Conservation (phyloP, 176 grass and related monocot genomes). For the Saccharum spontaneum region DNA sequence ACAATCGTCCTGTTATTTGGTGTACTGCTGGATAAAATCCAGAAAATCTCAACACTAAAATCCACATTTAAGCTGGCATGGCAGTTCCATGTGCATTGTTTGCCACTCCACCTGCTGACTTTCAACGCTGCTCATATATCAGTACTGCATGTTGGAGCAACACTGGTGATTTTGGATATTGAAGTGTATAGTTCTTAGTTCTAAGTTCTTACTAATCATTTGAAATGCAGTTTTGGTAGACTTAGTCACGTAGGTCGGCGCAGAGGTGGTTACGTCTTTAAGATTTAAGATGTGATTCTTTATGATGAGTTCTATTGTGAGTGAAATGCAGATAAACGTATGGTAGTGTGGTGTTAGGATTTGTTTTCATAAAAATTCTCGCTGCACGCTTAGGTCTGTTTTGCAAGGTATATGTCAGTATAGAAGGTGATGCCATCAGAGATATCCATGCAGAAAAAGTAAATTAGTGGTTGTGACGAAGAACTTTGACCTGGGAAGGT, state of each 20-base stretch:
- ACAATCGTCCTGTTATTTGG: background rate
- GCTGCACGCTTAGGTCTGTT: background rate
- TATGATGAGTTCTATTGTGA: background rate
- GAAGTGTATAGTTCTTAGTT: background rate
- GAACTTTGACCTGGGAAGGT: background rate
- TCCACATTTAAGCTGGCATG: background rate
- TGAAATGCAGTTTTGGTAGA: background rate
- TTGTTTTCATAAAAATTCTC: background rate
- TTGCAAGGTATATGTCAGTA: background rate
- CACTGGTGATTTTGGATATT: background rate
- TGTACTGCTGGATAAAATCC: background rate
- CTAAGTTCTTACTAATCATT: background rate
- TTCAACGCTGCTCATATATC: background rate
- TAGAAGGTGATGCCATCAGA: background rate
- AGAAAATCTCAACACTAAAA: background rate
- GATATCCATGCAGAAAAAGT: background rate
- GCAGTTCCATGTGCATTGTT: background rate
- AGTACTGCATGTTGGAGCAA: background rate
- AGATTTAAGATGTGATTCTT: background rate
- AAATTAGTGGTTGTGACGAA: background rate
- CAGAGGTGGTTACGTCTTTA: background rate
- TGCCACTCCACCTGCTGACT: background rate
- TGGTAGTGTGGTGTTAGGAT: background rate
- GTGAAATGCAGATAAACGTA: background rate
- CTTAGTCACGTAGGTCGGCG: background rate